These are phyloP conservation scores for Huntiella decipiens DNA, from an alignment of 2,329 filamentous ascomycete species.

Conservation along the genomic window DNA sequence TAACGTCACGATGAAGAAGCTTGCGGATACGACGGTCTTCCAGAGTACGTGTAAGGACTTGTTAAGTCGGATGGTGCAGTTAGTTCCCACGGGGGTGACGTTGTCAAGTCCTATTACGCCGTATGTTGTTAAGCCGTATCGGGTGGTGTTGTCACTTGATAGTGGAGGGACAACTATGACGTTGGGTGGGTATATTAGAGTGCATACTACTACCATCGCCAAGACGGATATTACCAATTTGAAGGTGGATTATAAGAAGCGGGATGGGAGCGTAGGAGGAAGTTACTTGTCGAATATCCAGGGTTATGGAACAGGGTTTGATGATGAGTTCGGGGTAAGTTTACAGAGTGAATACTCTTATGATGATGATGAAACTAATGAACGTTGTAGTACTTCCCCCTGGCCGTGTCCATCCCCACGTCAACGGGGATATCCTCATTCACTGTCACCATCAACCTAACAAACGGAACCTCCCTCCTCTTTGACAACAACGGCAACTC, in stretches of 20 bases:
- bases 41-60: conserved; percentile 28
- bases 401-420: conserved; percentile 31
- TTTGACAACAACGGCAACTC: conserved; percentile 39
- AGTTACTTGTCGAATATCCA: conserved; percentile 5
- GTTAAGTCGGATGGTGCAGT: conserved; percentile 42
- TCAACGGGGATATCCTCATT: conserved; percentile 43
- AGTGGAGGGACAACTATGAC: conserved; percentile 27
- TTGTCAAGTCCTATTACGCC: conserved; percentile 33
- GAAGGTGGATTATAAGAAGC: conserved; percentile 35
- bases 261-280: conserved; percentile 24
- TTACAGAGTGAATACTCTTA: neutral
- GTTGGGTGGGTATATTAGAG: conserved; percentile 36
- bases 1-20: conserved; percentile 32
- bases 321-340: conserved; percentile 33
- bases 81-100: conserved; percentile 30
- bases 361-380: neutral
- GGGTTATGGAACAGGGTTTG: conserved; percentile 32
- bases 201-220: conserved; percentile 31
- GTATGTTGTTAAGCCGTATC: conserved; percentile 40
- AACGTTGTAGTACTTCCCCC: conserved; percentile 24
- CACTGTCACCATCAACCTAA: conserved; percentile 29
- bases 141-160: conserved; percentile 34
- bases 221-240: conserved; percentile 26
- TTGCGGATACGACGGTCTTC: conserved; percentile 28
- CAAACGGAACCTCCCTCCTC: conserved; percentile 25